Evolutionary conservation across 2,329 filamentous ascomycete genomes (phyloP), one percentile per base, ranked within the genome.

Genomic region (Xylariaceae sp.): DNA sequence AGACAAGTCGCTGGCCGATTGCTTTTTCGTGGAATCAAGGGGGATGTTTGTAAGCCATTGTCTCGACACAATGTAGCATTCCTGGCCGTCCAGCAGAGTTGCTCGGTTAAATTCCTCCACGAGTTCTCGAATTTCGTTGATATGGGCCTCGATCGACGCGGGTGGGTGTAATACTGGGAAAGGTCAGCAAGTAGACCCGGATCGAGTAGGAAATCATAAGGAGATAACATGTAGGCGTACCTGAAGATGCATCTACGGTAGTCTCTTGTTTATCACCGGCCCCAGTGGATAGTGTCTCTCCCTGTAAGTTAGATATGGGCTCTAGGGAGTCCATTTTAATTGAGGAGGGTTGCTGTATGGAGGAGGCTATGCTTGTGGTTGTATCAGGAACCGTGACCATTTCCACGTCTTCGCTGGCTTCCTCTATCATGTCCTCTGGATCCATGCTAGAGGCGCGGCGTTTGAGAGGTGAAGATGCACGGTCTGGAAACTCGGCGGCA

Each of bases 41-140:
- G 87, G 80, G 55, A 94, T 89, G 55, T 83, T 81, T 53, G 80
- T 78, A 32, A 96, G 78, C 94, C 94, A 97, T 55, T 78, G 78
- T 47, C 79, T 81, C 1, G 92, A 95, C 4, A 97, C 81, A 18
- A 95, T 72, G 63, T 86, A 96, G 13, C 86, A 88, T 51, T 83
- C 79, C 54, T 88, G 81, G n/a, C 86, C 86, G 57, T 92, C 88
- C 54, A 82, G 72, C n/a, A 85, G 69, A 7, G 80, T 77, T 0
- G 68, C 68, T 44, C 79, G 75, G n/a, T 72, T 70, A 45, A 77
- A 77, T 10, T 79, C 77, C 58, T 79, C 72, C 22, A 81, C 69
- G 22, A 92, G 72, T 30, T 78, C 77, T 63, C 82, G 80, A 47
- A 96, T 89, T 36, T 83, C 83, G 53, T 80, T 80, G 54, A 96